These are phyloP conservation scores for Falciphora oryzae DNA, from an alignment of 2,329 filamentous ascomycete genomes.

Conservation along the genomic window DNA sequence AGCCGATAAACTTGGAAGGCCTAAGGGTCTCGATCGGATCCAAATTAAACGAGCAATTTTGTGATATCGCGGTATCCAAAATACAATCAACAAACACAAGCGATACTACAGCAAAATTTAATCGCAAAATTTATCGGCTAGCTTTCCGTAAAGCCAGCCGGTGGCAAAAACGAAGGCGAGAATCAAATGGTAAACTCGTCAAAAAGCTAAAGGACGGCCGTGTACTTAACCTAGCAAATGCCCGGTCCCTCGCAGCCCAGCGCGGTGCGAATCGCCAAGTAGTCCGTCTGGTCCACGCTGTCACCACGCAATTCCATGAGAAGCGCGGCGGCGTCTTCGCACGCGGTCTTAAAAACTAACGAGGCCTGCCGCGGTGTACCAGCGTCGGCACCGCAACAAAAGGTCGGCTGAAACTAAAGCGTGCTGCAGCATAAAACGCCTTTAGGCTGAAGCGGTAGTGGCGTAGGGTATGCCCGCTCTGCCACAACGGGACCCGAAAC, in stretches of 20 bases:
- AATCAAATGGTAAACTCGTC: constrained; percentile 16
- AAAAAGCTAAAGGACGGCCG: constrained; percentile 25
- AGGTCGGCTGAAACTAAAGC: too few species aligned
- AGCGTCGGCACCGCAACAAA: not conserved
- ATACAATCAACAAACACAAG: too few species aligned
- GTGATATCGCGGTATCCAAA: too few species aligned
- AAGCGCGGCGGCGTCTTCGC: constrained; percentile 23
- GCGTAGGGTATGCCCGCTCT: too few species aligned
- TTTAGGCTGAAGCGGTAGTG: too few species aligned
- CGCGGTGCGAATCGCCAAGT: constrained; percentile 11
- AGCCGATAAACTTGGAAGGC: constrained; percentile 49
- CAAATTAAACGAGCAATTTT: not conserved
- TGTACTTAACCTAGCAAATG: constrained; percentile 25
- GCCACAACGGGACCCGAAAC: too few species aligned
- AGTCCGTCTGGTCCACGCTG: constrained; percentile 11
- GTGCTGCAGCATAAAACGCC: too few species aligned
- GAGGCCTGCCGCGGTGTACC: not conserved
- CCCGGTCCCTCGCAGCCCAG: constrained; percentile 19
- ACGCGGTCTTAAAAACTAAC: constrained; percentile 18
- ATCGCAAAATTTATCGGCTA: too few species aligned
- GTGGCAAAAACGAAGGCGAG: too few species aligned
- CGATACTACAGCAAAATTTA: too few species aligned
- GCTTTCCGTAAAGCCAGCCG: too few species aligned
- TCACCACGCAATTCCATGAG: constrained; percentile 22
- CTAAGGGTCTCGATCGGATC: too few species aligned